Evolutionary conservation across 306 rosid genomes (phyloP).

Genomic region (Hylodesmum podocarpum): DNA sequence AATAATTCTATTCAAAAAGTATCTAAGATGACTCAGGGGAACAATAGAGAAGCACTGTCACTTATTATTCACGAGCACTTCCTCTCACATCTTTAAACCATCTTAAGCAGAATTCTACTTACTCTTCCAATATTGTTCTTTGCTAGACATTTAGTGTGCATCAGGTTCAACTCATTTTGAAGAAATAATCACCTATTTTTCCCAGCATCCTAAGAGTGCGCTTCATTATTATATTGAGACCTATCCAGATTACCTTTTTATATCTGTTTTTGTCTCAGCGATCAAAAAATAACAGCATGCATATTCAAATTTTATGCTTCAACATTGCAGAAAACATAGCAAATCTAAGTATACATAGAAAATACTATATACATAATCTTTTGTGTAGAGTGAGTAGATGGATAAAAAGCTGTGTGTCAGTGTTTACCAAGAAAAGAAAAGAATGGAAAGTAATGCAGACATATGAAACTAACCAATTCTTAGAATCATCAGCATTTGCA

Average conservation of each 20-base stretch:
- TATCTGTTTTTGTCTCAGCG: not conserved
- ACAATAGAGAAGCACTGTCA: not conserved
- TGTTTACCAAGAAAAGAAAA: not conserved
- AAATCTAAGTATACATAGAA: not conserved
- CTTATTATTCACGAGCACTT: not conserved
- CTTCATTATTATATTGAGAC: not conserved
- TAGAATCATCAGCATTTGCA: constrained; percentile 76
- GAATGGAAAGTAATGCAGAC: not conserved
- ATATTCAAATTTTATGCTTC: not conserved
- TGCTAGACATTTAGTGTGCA: not conserved
- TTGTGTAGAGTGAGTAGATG: not conserved
- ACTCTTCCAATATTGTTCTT: not conserved
- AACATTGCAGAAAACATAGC: not conserved
- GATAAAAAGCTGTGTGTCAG: not conserved
- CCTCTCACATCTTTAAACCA: not conserved
- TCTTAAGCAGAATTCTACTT: not conserved
- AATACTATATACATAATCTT: not conserved
- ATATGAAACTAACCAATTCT: constrained; percentile 63
- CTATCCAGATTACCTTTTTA: not conserved
- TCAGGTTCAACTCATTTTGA: not conserved
- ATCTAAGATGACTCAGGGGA: not conserved
- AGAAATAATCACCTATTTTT: not conserved
- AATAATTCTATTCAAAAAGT: not conserved
- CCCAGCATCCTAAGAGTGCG: not conserved
- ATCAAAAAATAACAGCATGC: not conserved